These are phyloP conservation scores for Boletus subparvulus DNA, from an alignment of 768 basidiomycete species.

Conservation along the genomic window DNA sequence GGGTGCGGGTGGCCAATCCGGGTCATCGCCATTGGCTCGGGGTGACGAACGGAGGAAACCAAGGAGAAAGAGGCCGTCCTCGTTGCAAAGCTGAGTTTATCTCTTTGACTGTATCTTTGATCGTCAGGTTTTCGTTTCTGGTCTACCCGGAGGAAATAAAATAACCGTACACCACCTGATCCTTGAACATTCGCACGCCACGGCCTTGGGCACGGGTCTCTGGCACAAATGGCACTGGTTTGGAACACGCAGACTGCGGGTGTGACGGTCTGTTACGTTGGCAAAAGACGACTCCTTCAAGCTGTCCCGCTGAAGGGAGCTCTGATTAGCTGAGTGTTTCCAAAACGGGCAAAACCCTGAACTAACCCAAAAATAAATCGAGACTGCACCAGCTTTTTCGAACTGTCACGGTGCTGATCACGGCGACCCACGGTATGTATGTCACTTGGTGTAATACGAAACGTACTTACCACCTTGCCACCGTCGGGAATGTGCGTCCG, in stretches of 20 bases:
- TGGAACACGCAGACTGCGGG: neutral
- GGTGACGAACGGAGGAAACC: neutral
- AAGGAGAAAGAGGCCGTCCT: neutral
- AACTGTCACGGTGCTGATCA: no score
- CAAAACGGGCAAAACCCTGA: no score
- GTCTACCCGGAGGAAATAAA: slow-evolving; percentile 1
- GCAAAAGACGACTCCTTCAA: no score
- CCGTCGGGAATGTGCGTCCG: slow-evolving; percentile 1
- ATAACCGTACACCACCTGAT: neutral
- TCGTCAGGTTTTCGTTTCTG: neutral
- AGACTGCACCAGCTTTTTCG: no score
- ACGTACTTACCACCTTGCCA: neutral
- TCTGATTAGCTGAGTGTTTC: no score
- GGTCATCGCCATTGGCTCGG: neutral
- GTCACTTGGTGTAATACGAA: slow-evolving; percentile 3
- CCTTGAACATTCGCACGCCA: neutral
- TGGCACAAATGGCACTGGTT: neutral
- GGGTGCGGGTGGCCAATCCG: neutral
- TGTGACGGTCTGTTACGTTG: no score
- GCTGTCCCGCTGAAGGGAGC: no score
- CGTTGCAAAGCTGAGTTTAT: slow-evolving; percentile 1
- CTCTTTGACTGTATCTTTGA: slow-evolving; percentile 4
- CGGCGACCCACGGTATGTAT: neutral
- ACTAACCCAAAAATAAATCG: no score
- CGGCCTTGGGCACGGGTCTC: neutral